phyloP scores from a whole-genome alignment of 1,284 basidiomycete species.

The Sutorius eximius region DNA sequence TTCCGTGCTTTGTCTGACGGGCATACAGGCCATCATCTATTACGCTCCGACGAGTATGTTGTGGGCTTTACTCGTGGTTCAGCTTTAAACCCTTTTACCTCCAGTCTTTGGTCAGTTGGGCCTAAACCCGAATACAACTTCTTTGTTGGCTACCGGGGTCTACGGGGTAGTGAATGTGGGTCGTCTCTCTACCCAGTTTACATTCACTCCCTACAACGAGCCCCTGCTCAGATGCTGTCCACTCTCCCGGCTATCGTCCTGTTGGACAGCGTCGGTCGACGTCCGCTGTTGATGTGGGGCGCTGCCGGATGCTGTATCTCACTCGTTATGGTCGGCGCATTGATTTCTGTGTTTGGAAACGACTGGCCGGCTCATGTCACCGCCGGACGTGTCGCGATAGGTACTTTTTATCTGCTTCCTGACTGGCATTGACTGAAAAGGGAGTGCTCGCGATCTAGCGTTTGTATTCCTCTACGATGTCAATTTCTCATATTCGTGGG shows the following conservation, averaged over 20 bases:
- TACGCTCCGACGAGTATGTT: conserved; percentile 36
- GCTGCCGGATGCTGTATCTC: conserved; percentile 33
- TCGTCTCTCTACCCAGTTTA: background rate
- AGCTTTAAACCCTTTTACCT: background rate
- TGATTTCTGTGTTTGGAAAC: conserved; percentile 30
- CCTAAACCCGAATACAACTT: conserved; percentile 35
- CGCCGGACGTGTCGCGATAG: conserved; percentile 34
- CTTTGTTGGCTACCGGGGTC: conserved; percentile 34
- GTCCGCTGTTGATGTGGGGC: conserved; percentile 35
- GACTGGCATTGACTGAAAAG: background rate
- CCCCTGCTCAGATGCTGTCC: conserved; percentile 20
- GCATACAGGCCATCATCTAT: conserved; percentile 31
- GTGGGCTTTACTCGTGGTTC: background rate
- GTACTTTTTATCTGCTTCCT: conserved; percentile 1
- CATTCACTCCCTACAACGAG: background rate
- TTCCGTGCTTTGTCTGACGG: conserved; percentile 10
- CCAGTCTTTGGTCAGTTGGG: conserved; percentile 36
- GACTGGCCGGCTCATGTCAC: conserved; percentile 29
- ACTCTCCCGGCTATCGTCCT: conserved; percentile 34
- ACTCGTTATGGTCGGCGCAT: conserved; percentile 30
- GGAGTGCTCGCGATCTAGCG: conserved; percentile 14
- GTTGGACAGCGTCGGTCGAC: conserved; percentile 34
- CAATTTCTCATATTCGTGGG: conserved; percentile 39
- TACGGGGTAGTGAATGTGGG: conserved; percentile 36
- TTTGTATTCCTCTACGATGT: conserved; percentile 36